Evolutionary conservation across 1,139 yeast species (phyloP), one percentile per base, ranked within the genome.

Genomic region (Hansenula anomala): DNA sequence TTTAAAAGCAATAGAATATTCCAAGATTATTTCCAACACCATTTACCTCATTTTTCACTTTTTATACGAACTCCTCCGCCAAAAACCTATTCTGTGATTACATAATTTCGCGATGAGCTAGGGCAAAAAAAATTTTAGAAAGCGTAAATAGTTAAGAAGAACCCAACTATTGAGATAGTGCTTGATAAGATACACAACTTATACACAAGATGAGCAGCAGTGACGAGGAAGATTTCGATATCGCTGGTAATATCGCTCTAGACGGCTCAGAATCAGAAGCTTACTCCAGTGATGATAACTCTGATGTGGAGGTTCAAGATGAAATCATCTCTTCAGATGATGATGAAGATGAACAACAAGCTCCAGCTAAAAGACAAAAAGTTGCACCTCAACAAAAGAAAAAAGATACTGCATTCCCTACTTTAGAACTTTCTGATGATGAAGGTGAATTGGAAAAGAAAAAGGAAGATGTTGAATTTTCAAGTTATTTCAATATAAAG

Each of bases 141-240:
- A 6, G n/a, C 7, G 10, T n/a, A n/a, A 5, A 26, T 13, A 9
- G 16, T n/a, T n/a, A n/a, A n/a, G n/a, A n/a, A n/a, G n/a, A n/a
- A n/a, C n/a, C n/a, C n/a, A n/a, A n/a, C n/a, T n/a, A n/a, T n/a
- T n/a, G n/a, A n/a, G n/a, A n/a, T n/a, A n/a, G n/a, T n/a, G n/a
- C n/a, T n/a, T n/a, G n/a, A n/a, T n/a, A 27, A 7, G 8, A 27
- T 6, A 20, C 17, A 27, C 18, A 6, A 7, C 9, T 9, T 6
- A 28, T 28, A 30, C 10, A 6, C 16, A 35, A 18, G 25, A 54
- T 46, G 51, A 51, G 57, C 33, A 64, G 64, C 36, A 68, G 65
- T 36, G 82, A 74, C 56, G 87, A 79, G 55, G 84, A 77, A 52
- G 83, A 69, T 9, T 73, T 66, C 54, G 90, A 85, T 58, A 84